Base-by-base conservation (phyloP, 1,284 basidiomycete genomes). In the Wolfiporia cocos region DNA sequence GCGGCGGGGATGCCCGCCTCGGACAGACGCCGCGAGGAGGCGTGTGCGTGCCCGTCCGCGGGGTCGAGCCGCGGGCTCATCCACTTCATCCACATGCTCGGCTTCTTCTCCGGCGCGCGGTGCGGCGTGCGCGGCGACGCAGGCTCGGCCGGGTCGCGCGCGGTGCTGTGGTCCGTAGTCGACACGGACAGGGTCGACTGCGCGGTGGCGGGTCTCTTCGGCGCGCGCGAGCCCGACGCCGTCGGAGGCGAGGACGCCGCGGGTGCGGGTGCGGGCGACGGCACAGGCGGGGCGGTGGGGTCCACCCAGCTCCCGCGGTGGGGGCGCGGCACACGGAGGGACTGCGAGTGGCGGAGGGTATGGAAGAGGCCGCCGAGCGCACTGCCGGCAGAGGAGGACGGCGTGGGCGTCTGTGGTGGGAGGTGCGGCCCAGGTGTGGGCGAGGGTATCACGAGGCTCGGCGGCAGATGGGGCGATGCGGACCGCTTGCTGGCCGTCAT, bases 11-110 rank as follows among this genome's bases (percentile, higher is more conserved):
- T n/a, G n/a, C n/a, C n/a, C 18, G 50, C 47, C 19, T 52, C 51
- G 12, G 56, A 56, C 2, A 47, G 46, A 15, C 49, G 43, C 19
- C 52, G 38, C n/a, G 28, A 14, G 3, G 30, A 19, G 29, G 34
- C 10, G 43, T 32, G 26, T 44, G 36, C n/a, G n/a, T n/a, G n/a
- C n/a, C n/a, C n/a, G n/a, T n/a, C n/a, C n/a, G n/a, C 36, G 17
- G 31, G 30, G 15, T 49, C 53, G n/a, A 49, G 44, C n/a, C 51
- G 49, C 31, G 41, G 45, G 53, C 53, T 60, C 59, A 61, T 71
- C 73, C 49, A 69, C 54, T 74, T 76, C 47, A 81, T 76, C 81
- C 81, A 85, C 11, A 58, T 49, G 39, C 68, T 69, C 36, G 69
- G 42, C 49, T 68, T 71, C 48, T 64, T 63, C 47, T 72, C 71